Evolutionary conservation across 768 basidiomycete genomes (phyloP), one percentile per base, ranked within the genome.

Genomic region (Termitomyces heimii): DNA sequence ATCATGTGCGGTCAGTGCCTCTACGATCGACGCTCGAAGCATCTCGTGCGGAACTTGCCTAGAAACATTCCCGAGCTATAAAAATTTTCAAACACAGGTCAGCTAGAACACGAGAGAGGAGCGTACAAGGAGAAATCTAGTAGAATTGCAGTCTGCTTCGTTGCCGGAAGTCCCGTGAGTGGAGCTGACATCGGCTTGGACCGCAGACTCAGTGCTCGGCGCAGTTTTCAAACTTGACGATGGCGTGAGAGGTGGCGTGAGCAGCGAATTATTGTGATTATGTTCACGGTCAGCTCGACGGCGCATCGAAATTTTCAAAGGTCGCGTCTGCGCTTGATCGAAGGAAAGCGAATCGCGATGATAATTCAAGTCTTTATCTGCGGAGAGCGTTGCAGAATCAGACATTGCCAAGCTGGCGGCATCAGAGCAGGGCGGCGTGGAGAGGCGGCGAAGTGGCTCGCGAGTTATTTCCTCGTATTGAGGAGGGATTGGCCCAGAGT

Each of bases 241-340:
- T 0, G 87, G 87, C 1, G 87, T 88, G 44, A 89, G 77, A 12
- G 86, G 88, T 34, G 86, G 86, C 0, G 86, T 88, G 53, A 87
- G 74, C 43, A 84, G 73, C 24, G 70, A 62, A 58, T 71, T 67
- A 1, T 69, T 65, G 53, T 72, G 66, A 1, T 69, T 65, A 39
- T 68, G 66, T 32, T 77, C 73, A 50, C 68, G 71, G 57, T 74
- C 73, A 26, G 68, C 66, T 28, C 70, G 70, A 50, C 69, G 70
- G 31, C 71, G 71, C 39, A 69, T 67, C 50, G 69, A 67, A 47
- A 68, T 67, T 62, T 74, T 65, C 57, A 61, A 45, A 37, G 62
- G 56, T 40, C 54, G 45, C 55, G 56, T 48, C 59, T 60, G 60
- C 37, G 67, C 65, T 28, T 60, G 62, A 22, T 64, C 63, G 32